Percentiles rank a stretch among this genome's conserved stretches.
Conservation (phyloP, 345 rosid genomes). For the Citrus trifoliata region DNA sequence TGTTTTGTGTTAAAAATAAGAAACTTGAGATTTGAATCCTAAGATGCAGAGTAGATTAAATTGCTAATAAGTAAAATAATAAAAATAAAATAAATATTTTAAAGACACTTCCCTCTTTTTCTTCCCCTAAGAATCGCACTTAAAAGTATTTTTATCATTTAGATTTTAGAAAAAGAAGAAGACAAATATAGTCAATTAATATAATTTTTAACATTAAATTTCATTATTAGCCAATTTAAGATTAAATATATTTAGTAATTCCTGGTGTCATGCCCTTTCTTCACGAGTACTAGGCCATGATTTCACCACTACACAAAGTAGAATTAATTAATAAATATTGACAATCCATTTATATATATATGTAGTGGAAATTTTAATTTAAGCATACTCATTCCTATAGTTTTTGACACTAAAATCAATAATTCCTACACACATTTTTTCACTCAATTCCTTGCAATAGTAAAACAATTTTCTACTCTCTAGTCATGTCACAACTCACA, state of each 20-base stretch:
- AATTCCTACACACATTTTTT: background rate
- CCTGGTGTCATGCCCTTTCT: background rate
- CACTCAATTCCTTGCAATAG: background rate
- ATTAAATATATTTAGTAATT: background rate
- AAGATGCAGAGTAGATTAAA: no score
- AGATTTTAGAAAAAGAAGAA: no score
- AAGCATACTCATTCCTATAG: background rate
- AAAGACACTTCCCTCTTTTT: no score
- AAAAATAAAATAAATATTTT: no score
- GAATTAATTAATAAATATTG: background rate
- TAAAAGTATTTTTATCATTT: no score
- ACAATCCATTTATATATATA: background rate
- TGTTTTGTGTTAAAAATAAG: no score
- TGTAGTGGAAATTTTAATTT: background rate
- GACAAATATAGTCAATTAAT: no score
- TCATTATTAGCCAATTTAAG: no score
- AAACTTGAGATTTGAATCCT: no score
- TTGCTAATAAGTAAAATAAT: fast-evolving
- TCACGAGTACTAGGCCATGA: background rate
- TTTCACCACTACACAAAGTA: background rate
- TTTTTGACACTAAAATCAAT: background rate
- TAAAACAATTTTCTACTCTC: background rate
- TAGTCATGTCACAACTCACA: constrained; percentile 6
- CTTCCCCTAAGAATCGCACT: no score
- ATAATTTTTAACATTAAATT: no score